A percentile compares a stretch with the other conserved stretches of the same genome.
Evolutionary conservation across 306 rosid genomes (phyloP).

Genomic region (Aeschynomene evenia): DNA sequence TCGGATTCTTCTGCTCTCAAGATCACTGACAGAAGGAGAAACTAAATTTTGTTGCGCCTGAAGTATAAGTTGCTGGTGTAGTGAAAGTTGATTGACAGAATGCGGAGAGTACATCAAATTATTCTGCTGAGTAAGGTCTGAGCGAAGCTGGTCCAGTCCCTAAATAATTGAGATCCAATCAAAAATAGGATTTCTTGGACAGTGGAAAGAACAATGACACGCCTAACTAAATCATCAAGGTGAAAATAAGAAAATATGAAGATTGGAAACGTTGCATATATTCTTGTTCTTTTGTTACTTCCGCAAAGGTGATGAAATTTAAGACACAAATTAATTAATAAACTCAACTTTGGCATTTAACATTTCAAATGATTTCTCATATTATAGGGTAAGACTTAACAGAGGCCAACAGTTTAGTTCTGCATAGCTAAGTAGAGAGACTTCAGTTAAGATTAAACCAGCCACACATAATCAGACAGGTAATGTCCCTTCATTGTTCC

Average conservation of each 20-base stretch:
- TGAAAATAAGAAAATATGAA: background rate
- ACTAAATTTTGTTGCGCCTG: conserved; percentile 51
- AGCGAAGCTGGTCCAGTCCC: conserved; percentile 55
- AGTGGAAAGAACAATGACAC: conserved; percentile 19
- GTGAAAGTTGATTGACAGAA: conserved; percentile 49
- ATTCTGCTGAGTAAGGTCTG: conserved; percentile 50
- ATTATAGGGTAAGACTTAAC: background rate
- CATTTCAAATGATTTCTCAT: conserved; percentile 1
- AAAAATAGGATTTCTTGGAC: conserved; percentile 15
- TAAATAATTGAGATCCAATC: conserved; percentile 34
- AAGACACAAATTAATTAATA: background rate
- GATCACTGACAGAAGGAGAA: conserved; percentile 44
- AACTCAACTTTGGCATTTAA: background rate
- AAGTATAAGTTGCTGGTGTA: conserved; percentile 54
- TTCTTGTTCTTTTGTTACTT: background rate
- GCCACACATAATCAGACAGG: background rate
- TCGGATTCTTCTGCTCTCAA: conserved; percentile 44
- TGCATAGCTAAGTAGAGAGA: background rate
- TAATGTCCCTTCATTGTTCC: background rate
- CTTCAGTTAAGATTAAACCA: background rate
- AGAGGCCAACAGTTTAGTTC: background rate
- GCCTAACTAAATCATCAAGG: conserved; percentile 14
- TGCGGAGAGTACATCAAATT: conserved; percentile 54
- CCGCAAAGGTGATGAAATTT: background rate
- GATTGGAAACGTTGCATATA: conserved; percentile 1